A percentile compares a stretch with the other conserved stretches of the same genome.
Evolutionary conservation across 2,329 filamentous ascomycete genomes (phyloP).

Genomic region (Clonostachys sp.): DNA sequence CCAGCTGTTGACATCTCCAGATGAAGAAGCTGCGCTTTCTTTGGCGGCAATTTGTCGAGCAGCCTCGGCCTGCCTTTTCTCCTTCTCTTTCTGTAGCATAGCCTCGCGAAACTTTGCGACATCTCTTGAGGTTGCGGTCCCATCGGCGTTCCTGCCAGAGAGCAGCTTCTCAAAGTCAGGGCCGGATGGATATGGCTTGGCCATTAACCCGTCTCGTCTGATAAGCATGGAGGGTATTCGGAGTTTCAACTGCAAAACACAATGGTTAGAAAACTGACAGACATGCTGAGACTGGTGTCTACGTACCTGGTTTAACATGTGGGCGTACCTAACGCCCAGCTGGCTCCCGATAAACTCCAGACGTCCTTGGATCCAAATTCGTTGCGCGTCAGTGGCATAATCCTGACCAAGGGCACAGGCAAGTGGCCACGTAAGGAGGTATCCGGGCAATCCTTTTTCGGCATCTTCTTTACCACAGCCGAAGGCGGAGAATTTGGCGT

Average conservation of each 20-base stretch:
- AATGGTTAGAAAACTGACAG: slow-evolving; percentile 2
- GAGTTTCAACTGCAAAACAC: slow-evolving; percentile 41
- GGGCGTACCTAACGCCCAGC: slow-evolving; percentile 54
- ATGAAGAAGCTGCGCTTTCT: too few relatives aligned
- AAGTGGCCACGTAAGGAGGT: slow-evolving; percentile 56
- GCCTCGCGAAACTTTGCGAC: too few relatives aligned
- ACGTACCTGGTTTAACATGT: slow-evolving; percentile 48
- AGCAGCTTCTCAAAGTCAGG: slow-evolving; percentile 40
- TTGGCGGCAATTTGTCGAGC: too few relatives aligned
- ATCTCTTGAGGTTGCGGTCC: not conserved
- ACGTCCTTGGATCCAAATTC: slow-evolving; percentile 49
- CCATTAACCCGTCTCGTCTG: slow-evolving; percentile 44
- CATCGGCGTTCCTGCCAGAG: slow-evolving; percentile 11
- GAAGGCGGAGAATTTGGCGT: slow-evolving; percentile 36
- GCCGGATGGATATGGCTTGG: slow-evolving; percentile 32
- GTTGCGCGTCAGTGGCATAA: slow-evolving; percentile 53
- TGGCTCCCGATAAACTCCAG: slow-evolving; percentile 49
- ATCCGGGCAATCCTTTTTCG: slow-evolving; percentile 51
- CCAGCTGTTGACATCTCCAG: too few relatives aligned
- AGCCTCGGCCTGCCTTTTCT: too few relatives aligned
- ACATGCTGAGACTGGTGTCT: not conserved
- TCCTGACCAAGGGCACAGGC: slow-evolving; percentile 50
- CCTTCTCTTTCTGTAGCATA: too few relatives aligned
- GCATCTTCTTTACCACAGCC: slow-evolving; percentile 43
- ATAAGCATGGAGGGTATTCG: slow-evolving; percentile 61